Evolutionary conservation across 192 early-diverging fungal species (phyloP).

Genomic region (Coemansia sp.): DNA sequence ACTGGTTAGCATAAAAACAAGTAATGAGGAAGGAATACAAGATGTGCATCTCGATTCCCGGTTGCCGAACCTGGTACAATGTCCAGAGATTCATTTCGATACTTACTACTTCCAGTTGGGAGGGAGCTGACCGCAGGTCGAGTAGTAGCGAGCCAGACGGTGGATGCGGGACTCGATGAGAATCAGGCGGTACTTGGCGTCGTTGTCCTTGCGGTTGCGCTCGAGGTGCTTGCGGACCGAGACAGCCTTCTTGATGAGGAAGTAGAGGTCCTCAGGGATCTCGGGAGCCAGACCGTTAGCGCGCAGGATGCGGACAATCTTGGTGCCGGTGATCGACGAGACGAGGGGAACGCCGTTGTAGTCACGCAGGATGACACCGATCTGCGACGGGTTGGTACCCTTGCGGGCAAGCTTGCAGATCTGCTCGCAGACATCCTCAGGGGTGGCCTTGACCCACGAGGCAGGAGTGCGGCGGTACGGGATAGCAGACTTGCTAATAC

Average conservation of each 20-base stretch:
- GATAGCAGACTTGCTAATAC: constrained; percentile 67
- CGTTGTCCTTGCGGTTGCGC: constrained; percentile 97
- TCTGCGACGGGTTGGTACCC: constrained; percentile 97
- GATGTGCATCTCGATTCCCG: constrained; percentile 1
- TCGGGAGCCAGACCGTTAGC: constrained; percentile 93
- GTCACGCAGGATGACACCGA: constrained; percentile 96
- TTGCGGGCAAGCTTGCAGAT: constrained; percentile 99
- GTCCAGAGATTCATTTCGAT: constrained; percentile 45
- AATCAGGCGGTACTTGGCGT: constrained; percentile 99
- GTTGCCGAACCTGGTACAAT: constrained; percentile 36
- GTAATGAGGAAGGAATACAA: constrained; percentile 12
- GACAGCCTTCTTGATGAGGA: constrained; percentile 99
- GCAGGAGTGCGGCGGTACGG: constrained; percentile 93
- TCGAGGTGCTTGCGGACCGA: constrained; percentile 98
- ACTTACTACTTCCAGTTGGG: constrained; percentile 98
- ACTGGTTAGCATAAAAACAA: constrained; percentile 2
- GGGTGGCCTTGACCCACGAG: constrained; percentile 96
- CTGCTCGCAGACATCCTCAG: constrained; percentile 95
- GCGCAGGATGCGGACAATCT: constrained; percentile 98
- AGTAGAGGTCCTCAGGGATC: constrained; percentile 98
- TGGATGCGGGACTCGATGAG: constrained; percentile 97
- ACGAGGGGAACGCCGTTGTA: constrained; percentile 98
- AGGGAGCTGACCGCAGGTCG: constrained; percentile 91
- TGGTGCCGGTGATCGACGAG: constrained; percentile 96
- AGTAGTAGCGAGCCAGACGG: constrained; percentile 99